Conservation (phyloP, 177 flowering plant species). For the Vitis hybrid region DNA sequence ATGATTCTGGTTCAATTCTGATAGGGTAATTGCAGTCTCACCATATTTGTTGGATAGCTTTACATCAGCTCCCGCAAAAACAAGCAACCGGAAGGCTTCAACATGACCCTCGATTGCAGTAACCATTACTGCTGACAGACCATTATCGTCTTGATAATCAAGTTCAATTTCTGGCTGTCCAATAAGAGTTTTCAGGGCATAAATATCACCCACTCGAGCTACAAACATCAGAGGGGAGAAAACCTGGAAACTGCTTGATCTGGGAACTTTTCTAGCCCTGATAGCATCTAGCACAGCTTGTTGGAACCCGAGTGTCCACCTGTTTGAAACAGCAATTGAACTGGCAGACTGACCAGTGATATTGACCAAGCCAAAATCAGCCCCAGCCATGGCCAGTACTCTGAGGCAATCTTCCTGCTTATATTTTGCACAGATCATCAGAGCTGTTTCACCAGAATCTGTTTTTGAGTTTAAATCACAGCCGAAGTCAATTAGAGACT, state of each 20-base stretch:
- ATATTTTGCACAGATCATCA: slow-evolving; percentile 54
- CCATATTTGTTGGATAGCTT: slow-evolving; percentile 48
- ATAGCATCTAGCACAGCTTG: slow-evolving; percentile 33
- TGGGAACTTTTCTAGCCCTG: slow-evolving; percentile 33
- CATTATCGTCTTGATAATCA: slow-evolving; percentile 57
- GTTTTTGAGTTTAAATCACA: slow-evolving; percentile 57
- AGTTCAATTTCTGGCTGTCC: slow-evolving; percentile 29
- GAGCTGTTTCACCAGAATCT: slow-evolving; percentile 58
- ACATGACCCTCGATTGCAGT: slow-evolving; percentile 62
- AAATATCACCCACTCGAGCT: slow-evolving; percentile 49
- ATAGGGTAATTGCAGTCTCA: slow-evolving; percentile 49
- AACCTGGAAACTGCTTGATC: slow-evolving; percentile 39
- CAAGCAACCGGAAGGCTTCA: slow-evolving; percentile 58
- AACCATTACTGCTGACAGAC: slow-evolving; percentile 59
- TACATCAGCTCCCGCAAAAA: slow-evolving; percentile 73
- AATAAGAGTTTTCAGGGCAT: slow-evolving; percentile 47
- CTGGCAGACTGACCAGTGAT: slow-evolving; percentile 37
- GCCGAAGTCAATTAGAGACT: slow-evolving; percentile 42
- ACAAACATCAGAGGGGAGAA: slow-evolving; percentile 54
- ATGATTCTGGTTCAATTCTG: slow-evolving; percentile 31
- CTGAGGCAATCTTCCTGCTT: slow-evolving; percentile 50
- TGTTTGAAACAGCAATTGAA: slow-evolving; percentile 40
- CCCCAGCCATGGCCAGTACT: slow-evolving; percentile 53
- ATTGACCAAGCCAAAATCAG: slow-evolving; percentile 63
- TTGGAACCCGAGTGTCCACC: slow-evolving; percentile 49